Conservation (phyloP, 2,329 filamentous ascomycete species). For the Colletotrichum lini region DNA sequence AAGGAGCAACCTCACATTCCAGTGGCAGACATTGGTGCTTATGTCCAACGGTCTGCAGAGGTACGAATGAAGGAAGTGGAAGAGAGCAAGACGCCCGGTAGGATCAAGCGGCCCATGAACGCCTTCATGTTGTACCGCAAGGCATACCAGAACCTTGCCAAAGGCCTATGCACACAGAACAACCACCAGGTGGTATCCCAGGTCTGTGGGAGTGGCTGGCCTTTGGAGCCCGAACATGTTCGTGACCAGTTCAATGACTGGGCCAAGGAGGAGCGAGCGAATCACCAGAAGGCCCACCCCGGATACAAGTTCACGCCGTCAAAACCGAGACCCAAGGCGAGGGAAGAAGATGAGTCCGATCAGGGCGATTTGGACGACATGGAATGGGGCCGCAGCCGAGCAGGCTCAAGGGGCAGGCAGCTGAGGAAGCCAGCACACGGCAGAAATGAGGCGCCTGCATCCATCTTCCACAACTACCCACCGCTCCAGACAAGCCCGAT, state of each 20-base stretch:
- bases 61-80: constrained; percentile 78
- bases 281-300: constrained; percentile 88
- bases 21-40: constrained; percentile 83
- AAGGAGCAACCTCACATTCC: constrained; percentile 72
- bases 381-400: constrained; percentile 55
- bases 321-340: constrained; percentile 69
- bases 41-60: constrained; percentile 80
- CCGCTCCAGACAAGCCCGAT: constrained; percentile 36
- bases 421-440: constrained; percentile 50
- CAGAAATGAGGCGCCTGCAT: constrained; percentile 46
- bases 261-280: constrained; percentile 85
- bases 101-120: constrained; percentile 94
- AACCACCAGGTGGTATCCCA: constrained; percentile 95
- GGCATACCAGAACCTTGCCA: constrained; percentile 89
- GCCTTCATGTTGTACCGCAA: constrained; percentile 98
- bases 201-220: constrained; percentile 90
- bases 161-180: constrained; percentile 84
- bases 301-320: constrained; percentile 95
- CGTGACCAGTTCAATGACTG: constrained; percentile 83
- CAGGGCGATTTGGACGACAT: constrained; percentile 63
- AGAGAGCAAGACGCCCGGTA: constrained; percentile 77
- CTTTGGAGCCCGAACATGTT: constrained; percentile 80
- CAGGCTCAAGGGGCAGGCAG: constrained; percentile 49
- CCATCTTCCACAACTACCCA: constrained; percentile 40
- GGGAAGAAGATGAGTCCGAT: constrained; percentile 54